Evolutionary conservation across 768 basidiomycete species (phyloP), one percentile per base, ranked within the genome.

Genomic region (Rubroboletus pulcherrimus): DNA sequence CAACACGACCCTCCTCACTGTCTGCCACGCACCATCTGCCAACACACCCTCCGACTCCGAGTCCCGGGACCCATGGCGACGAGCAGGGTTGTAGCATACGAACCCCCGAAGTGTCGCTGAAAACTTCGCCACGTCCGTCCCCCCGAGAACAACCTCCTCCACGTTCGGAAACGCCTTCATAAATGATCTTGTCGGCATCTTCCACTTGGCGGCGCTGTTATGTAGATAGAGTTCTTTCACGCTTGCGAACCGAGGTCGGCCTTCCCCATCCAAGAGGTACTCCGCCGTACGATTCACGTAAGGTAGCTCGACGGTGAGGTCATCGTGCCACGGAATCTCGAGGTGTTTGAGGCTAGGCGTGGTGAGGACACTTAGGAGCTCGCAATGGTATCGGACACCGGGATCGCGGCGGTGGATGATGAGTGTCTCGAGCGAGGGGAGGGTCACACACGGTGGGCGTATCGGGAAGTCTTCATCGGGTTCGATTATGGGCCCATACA

Each of bases 281-380:
- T 44, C 15, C 5, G 54, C 34, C 4, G 43, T 39, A 2, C 37
- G 62, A 34, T 67, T 34, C 5, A 11, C 26, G 15, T 31, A 15
- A 15, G 52, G 39, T n/a, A 41, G 19, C 55, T 57, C 59, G 2
- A 54, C 50, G 2, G 48, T 26, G 37, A 66, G 58, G 33, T 59
- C 56, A 2, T 65, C 57, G 17, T 59, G 57, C 62, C 58, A 65
- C 3, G 54, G 62, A 26, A 64, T 56, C 37, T 60, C 62, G 29
- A 65, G 56, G 26, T 14, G 53, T 41, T 45, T 54, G 29, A 62
- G 56, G 24, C 12, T 34, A 7, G 65, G 62, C 24, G 10, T n/a
- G 1, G 14, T 39, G 39, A 66, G 48, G 6, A 56, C 45, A 7
- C 52, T 56, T 10, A 64, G 39, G 39, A 61, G 55, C 21, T 53